Base-by-base conservation (phyloP, 2,329 filamentous ascomycete genomes). In the Aurifilum marmelostoma region DNA sequence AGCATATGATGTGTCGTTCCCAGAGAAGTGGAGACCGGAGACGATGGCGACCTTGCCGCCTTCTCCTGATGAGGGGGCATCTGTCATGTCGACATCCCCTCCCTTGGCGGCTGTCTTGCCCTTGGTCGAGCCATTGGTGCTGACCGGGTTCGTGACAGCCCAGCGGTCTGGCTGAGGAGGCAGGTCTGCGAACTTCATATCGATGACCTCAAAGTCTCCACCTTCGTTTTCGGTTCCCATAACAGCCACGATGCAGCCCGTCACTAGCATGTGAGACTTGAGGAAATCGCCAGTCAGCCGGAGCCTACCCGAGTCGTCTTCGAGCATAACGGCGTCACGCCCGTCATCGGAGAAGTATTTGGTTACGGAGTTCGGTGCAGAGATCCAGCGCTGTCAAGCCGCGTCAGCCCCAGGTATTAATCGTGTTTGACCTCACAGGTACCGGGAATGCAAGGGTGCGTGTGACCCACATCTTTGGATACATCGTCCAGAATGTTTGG, bases 401-500 rank as follows among this genome's bases (percentile, higher is more conserved):
- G 27, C 24, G 61, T 63, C 61, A 63, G 39, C 34, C 34, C 34
- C 61, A 14, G 12, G 5, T 6, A 47, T 21, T 61, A 1, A 43
- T 60, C 1, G 27, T 16, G 39, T 18, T 3, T 24, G 60, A 8
- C 8, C 69, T 2, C 70, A 24, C 16, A n/a, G 7, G 60, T 3
- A 37, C 21, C 8, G 59, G 2, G 8, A 21, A n/a, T n/a, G 62
- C 7, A 29, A 43, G 18, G 32, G 21, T n/a, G n/a, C n/a, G n/a
- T n/a, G 8, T 59, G 16, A 79, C 87, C 73, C 81, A 94, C 92
- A 79, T 97, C 95, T 80, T 97, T 97, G 54, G 92, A 91, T 56
- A 99, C 92, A 75, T 99, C 96, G 70, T 97, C 94, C 43, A 99
- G 83, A 78, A 99, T 95, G 76, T 97, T 97, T 0, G 97, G 96